Base-by-base conservation (phyloP, 768 basidiomycete species). In the Gautieria morchelliformis region DNA sequence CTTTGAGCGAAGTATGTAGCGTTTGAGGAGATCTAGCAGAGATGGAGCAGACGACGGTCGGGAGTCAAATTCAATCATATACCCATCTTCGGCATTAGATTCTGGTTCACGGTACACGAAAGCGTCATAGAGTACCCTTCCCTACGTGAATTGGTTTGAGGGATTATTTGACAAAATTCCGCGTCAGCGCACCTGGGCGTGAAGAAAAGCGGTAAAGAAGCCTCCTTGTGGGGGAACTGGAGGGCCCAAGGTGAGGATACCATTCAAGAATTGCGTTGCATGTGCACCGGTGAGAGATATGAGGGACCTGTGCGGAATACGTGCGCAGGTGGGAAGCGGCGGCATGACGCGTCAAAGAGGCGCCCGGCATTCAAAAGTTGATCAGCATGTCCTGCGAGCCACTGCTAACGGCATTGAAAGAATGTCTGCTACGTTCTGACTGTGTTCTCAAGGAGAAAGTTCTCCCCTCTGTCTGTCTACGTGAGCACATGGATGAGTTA, bases 401-500 rank as follows among this genome's bases (percentile, higher is more conserved):
- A 52, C 74, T 95, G 58, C 73, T 92, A 49, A 75, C 72, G 30
- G 88, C 89, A 37, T 79, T 95, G 66, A 93, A 89, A 64, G 81
- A 87, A 59, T 95, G 93, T 64, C 70, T 95, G 5, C 76, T 93
- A 65, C 80, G 79, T 64, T 89, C 91, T 0, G 90, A 94, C 66
- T 95, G 93, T 67, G 93, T 95, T 50, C 68, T 87, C 22, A 89
- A 88, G 66, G 75, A 91, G 33, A 82, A 85, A 2, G 71, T 75
- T 54, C 74, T 88, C n/a, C 93, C 93, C 7, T 92, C 90, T 0
- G 87, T 89, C 33, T 95, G 93, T 70, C 77, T 95, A 49, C 82
- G 78, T 63, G 66, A 88, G 27, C 88, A 93, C 69, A 72, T 70
- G 22, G 74, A 84, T 54, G 85, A 91, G 61, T 76, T 95, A 24